phyloP scores from a whole-genome alignment of 805 yeast genomes.

The Candida fluviatilis region DNA sequence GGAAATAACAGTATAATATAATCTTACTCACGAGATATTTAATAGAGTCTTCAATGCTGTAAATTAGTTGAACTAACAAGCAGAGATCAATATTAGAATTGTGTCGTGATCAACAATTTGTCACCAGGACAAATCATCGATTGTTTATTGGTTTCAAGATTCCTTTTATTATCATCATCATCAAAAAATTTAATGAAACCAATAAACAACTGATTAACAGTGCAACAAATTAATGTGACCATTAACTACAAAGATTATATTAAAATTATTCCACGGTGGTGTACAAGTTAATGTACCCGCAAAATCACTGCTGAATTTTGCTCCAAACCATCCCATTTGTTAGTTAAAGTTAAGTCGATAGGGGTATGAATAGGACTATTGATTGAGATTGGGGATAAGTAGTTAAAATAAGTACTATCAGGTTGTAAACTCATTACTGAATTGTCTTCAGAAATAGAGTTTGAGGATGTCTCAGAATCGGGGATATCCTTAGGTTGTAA shows the following conservation, averaged over 20 bases:
- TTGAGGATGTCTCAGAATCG: conserved; percentile 8
- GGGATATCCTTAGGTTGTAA: conserved; percentile 6
- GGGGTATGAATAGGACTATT: conserved; percentile 38
- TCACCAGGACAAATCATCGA: neutral
- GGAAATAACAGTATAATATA: conserved; percentile 1
- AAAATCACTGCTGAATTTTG: conserved; percentile 47
- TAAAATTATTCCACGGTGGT: neutral
- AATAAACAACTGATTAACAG: neutral
- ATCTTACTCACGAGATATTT: neutral
- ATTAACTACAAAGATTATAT: neutral
- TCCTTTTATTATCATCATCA: neutral
- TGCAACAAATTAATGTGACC: conserved; percentile 1
- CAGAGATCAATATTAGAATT: conserved; percentile 1
- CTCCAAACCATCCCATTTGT: conserved; percentile 32
- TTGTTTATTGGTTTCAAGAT: neutral
- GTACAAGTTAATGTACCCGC: conserved; percentile 8
- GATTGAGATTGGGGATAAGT: conserved; percentile 41
- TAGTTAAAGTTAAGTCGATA: conserved; percentile 30
- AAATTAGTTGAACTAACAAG: conserved; percentile 3
- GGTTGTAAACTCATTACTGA: neutral
- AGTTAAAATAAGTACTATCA: conserved; percentile 23
- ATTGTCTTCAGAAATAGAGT: neutral
- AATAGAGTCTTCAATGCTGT: conserved; percentile 4
- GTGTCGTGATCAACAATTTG: neutral
- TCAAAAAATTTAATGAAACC: neutral